A percentile compares a stretch with the other conserved stretches of the same genome.
phyloP scores from a whole-genome alignment of 371 early-diverging fungal species.

The Rhizopus stolonifer region DNA sequence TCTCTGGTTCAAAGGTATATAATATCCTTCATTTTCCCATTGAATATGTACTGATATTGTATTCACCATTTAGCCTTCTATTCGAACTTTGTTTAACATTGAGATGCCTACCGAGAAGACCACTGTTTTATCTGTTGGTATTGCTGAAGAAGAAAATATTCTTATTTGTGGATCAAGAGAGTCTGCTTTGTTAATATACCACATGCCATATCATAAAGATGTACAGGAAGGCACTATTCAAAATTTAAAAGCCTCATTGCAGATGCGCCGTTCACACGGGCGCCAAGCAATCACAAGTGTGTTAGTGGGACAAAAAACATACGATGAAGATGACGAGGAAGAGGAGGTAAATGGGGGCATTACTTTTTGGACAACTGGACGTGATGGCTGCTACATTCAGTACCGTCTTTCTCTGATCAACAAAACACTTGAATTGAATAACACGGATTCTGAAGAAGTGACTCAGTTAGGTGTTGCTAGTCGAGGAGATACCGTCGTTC shows the following conservation, averaged over 20 bases:
- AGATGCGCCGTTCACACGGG: constrained; percentile 46
- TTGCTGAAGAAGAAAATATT: constrained; percentile 42
- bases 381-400: constrained; percentile 69
- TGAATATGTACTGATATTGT: neutral
- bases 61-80: constrained; percentile 28
- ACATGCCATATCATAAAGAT: constrained; percentile 24
- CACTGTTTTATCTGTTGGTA: constrained; percentile 49
- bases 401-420: constrained; percentile 49
- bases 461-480: constrained; percentile 37
- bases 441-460: neutral
- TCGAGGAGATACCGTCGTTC: constrained; percentile 30
- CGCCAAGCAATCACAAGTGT: constrained; percentile 58
- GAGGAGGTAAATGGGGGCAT: constrained; percentile 36
- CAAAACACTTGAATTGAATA: neutral
- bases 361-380: constrained; percentile 64
- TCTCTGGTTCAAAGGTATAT: constrained; percentile 22
- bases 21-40: no score
- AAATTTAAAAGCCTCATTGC: constrained; percentile 28
- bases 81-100: constrained; percentile 43
- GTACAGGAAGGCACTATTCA: neutral
- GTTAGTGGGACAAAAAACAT: constrained; percentile 15
- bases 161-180: constrained; percentile 64
- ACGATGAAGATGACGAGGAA: constrained; percentile 14
- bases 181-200: constrained; percentile 57
- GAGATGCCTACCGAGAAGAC: constrained; percentile 48